phyloP scores from a whole-genome alignment of 768 basidiomycete species.

The Leccinellum luteum region DNA sequence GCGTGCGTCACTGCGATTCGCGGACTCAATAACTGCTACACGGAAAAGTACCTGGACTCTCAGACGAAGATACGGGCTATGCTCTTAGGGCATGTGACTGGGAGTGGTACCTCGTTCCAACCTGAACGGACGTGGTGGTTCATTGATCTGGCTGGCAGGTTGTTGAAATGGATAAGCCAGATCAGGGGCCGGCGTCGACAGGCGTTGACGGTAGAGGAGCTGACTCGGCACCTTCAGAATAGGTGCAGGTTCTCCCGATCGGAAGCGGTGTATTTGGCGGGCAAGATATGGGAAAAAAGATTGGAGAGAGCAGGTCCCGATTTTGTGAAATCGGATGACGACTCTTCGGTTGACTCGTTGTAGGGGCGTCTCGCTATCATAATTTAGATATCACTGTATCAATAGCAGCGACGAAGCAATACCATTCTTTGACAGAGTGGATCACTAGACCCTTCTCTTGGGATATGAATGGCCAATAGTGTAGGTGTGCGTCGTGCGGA shows the following conservation, averaged over 20 bases:
- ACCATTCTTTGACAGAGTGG: slow-evolving; percentile 1
- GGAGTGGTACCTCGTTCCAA: slow-evolving; percentile 14
- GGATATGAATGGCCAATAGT: slow-evolving; percentile 9
- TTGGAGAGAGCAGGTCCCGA: slow-evolving; percentile 20
- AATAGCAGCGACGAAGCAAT: neutral
- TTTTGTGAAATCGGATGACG: slow-evolving; percentile 23
- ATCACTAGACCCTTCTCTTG: slow-evolving; percentile 6
- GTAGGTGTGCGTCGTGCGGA: slow-evolving; percentile 3
- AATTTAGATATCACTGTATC: slow-evolving; percentile 12
- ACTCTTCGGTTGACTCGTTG: slow-evolving; percentile 11
- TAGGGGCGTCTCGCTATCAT: neutral
- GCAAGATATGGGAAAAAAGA: slow-evolving; percentile 24
- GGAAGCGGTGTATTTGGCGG: slow-evolving; percentile 23
- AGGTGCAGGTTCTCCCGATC: slow-evolving; percentile 21
- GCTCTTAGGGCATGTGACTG: slow-evolving; percentile 20
- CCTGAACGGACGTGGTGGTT: slow-evolving; percentile 25
- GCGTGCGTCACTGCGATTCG: slow-evolving; percentile 39
- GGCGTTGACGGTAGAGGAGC: slow-evolving; percentile 16
- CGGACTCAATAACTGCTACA: slow-evolving; percentile 23
- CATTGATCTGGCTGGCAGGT: slow-evolving; percentile 19
- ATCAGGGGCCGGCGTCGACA: slow-evolving; percentile 9
- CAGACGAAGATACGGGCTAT: slow-evolving; percentile 22
- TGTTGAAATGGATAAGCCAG: slow-evolving; percentile 21
- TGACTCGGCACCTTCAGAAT: slow-evolving; percentile 22
- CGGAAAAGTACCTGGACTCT: slow-evolving; percentile 34